Evolutionary conservation across 176 grass and related monocot genomes (phyloP).

Genomic region (Oryza meyeriana): DNA sequence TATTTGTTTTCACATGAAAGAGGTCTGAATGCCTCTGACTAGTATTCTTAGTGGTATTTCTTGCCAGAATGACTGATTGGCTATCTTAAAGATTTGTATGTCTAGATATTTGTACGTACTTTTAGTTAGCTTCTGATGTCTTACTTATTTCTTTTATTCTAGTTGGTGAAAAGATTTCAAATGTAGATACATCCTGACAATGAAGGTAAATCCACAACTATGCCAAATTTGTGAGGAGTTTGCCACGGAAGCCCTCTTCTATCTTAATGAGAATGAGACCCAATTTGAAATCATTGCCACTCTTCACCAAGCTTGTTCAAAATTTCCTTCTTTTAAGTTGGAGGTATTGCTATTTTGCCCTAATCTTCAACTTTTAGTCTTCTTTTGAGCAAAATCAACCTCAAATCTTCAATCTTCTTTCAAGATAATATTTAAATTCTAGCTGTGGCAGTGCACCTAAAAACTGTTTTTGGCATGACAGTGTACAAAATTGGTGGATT

Average conservation of each 20-base stretch:
- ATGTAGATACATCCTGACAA: conserved; percentile 17
- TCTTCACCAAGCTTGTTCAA: conserved; percentile 64
- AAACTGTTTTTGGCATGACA: conserved; percentile 29
- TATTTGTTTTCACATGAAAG: too few species aligned
- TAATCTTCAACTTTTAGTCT: not conserved
- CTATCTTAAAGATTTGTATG: not conserved
- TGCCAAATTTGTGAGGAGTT: conserved; percentile 68
- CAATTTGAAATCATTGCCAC: conserved; percentile 47
- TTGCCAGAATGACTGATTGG: not conserved
- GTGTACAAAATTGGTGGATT: conserved; percentile 68
- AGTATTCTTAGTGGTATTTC: not conserved
- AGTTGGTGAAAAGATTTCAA: conserved; percentile 38
- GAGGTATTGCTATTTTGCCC: conserved; percentile 41
- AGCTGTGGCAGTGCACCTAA: not conserved
- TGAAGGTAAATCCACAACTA: conserved; percentile 35
- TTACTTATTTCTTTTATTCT: conserved; percentile 35
- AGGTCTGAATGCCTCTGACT: too few species aligned
- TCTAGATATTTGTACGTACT: conserved; percentile 23
- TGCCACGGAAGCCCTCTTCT: conserved; percentile 53
- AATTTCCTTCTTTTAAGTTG: conserved; percentile 43
- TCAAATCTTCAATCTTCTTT: not conserved
- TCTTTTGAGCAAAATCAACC: too few species aligned
- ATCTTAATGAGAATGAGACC: conserved; percentile 70
- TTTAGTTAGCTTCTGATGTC: not conserved
- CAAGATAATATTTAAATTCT: not conserved